Base-by-base conservation (phyloP, 2,329 filamentous ascomycete species). In the Trichoderma harzianum region DNA sequence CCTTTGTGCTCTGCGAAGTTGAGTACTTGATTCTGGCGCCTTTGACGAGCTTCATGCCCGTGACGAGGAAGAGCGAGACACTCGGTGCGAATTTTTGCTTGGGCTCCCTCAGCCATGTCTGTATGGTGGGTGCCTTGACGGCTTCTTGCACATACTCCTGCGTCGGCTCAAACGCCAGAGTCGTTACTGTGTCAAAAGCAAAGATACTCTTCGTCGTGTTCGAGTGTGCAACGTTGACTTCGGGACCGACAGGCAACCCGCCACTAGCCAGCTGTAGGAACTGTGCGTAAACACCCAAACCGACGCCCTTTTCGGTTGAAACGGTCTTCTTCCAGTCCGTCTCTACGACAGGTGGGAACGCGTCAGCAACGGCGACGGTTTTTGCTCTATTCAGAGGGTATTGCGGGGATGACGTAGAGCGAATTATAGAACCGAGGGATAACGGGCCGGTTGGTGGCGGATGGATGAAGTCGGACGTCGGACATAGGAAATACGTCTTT, bases 401-500 rank as follows among this genome's bases (percentile, higher is more conserved):
- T 32, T 60, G 24, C 26, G 65, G 65, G 6, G 28, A 14, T 51
- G 55, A 60, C 26, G 55, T 61, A 3, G 63, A 65, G 3, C 43
- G 63, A 3, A 65, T 55, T 24, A 65, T 65, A 26, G 63, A 53
- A 3, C 63, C 63, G 18, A 65, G 63, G 18, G 4, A 55, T 26
- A 65, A 3, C n/a, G 63, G 63, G 5, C 63, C 62, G 3, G 28
- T 30, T 2, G 63, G 43, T 18, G 63, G 63, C 34, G 63, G 63
- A 26, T 34, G 63, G 30, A 65, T 55, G 43, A 65, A 65, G 3
- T 65, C 43, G 14, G 55, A 69, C 7, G 55, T 69, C 7, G 65
- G 65, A 32, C 55, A 61, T 3, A 69, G 55, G 1, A 69, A 69
- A 47, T 69, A 69, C n/a, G 65, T 69, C 36, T 69, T 69, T 47